Base-by-base conservation (phyloP, 805 yeast genomes). In the Kuraishia cidri region DNA sequence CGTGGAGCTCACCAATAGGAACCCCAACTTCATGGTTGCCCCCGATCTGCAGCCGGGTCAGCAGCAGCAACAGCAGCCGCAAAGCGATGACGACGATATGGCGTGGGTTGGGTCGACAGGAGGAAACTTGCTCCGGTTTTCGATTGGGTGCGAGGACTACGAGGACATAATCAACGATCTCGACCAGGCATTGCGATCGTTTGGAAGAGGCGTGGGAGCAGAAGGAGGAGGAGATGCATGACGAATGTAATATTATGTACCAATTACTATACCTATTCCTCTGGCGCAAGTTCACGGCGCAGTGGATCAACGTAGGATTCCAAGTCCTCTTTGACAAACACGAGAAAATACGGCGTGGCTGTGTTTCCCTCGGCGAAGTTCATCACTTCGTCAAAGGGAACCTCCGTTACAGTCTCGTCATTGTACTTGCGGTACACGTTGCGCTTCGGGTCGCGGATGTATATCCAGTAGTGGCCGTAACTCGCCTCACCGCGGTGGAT, bases 401-500 rank as follows among this genome's bases (percentile, higher is more conserved):
- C 96, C 41, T 80, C 94, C 3, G 86, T 75, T n/a, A 92, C 94
- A n/a, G 69, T 67, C 47, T 92, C 97, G 59, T 92, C 98, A 49
- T 92, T 92, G 55, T 92, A 92, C 60, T 86, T 88, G 39, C 96
- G 66, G 72, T 76, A 92, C 14, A 82, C 59, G 19, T 72, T 68
- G 13, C 67, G 64, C 40, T 68, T 68, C 3, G 76, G 72, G 54
- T 92, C 97, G 37, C 72, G 75, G 40, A 92, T 88, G 51, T 90
- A 92, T 12, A 90, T 73, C 97, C 97, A 92, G 55, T 92, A 92
- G 56, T 92, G 98, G 2, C 98, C 98, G 49, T 84, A 90, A 32
- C 86, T 78, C 1, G 96, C 97, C 47, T 87, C 94, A 5, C 98
- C 98, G 32, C 96, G 65, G 54, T 92, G 98, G 30, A 92, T 86